A percentile compares a stretch with the other conserved stretches of the same genome.
phyloP scores from a whole-genome alignment of 1,284 basidiomycete genomes.

The Pseudozyma tsukubaensis region DNA sequence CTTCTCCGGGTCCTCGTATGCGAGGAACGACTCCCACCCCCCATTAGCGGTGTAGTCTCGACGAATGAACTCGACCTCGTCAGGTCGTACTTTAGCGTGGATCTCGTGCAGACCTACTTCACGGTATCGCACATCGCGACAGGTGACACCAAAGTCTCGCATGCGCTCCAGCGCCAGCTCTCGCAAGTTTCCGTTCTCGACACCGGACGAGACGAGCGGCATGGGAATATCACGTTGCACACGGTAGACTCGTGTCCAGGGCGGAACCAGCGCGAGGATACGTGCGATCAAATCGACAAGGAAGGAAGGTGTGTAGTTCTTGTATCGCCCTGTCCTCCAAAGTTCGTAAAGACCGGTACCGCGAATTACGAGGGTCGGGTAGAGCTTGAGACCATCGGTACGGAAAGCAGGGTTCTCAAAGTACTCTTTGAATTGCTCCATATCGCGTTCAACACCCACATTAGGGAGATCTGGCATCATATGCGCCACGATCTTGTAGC shows the following conservation, averaged over 20 bases:
- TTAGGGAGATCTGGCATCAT: slow-evolving; percentile 80
- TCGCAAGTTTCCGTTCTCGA: slow-evolving; percentile 97
- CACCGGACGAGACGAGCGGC: slow-evolving; percentile 80
- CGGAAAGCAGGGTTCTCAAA: slow-evolving; percentile 99
- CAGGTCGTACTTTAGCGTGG: slow-evolving; percentile 95
- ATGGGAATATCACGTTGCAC: slow-evolving; percentile 72
- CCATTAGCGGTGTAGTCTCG: slow-evolving; percentile 93
- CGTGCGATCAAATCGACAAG: slow-evolving; percentile 96
- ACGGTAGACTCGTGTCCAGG: slow-evolving; percentile 98
- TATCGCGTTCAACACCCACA: slow-evolving; percentile 94
- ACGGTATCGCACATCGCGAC: slow-evolving; percentile 94
- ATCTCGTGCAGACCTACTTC: slow-evolving; percentile 99
- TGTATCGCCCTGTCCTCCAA: slow-evolving; percentile 95
- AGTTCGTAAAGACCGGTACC: slow-evolving; percentile 97
- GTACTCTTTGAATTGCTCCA: slow-evolving; percentile 97
- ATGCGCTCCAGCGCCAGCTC: slow-evolving; percentile 95
- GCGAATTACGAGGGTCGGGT: slow-evolving; percentile 96
- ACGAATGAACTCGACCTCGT: slow-evolving; percentile 94
- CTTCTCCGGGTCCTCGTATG: slow-evolving; percentile 96
- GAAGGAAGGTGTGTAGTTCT: slow-evolving; percentile 98
- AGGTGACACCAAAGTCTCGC: slow-evolving; percentile 98
- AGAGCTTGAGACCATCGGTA: slow-evolving; percentile 97
- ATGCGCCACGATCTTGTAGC: slow-evolving; percentile 88
- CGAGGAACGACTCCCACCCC: slow-evolving; percentile 99
- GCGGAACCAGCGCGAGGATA: slow-evolving; percentile 94